A percentile compares a stretch with the other conserved stretches of the same genome.
Conservation (phyloP, 495 filamentous ascomycete species). For the Podospora didyma region DNA sequence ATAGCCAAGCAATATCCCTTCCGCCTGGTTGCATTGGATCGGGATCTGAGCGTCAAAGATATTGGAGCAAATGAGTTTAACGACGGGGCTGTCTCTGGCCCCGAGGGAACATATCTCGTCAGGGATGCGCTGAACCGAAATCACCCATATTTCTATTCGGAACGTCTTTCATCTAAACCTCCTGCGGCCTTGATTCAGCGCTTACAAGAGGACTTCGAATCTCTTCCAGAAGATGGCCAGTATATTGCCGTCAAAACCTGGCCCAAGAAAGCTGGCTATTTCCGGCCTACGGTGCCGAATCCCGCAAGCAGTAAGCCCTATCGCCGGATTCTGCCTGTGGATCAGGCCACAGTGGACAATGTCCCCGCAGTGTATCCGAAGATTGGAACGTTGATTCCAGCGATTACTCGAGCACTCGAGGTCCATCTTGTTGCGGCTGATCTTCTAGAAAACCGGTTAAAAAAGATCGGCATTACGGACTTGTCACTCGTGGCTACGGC, state of each 20-base stretch:
- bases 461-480: constrained; percentile 49
- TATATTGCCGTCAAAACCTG: constrained; percentile 49
- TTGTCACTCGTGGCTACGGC: constrained; percentile 64
- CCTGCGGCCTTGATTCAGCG: constrained; percentile 19
- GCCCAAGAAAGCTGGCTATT: constrained; percentile 57
- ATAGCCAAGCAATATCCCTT: constrained; percentile 39
- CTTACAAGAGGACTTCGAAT: constrained; percentile 17
- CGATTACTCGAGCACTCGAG: constrained; percentile 67
- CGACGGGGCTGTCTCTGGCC: constrained; percentile 8
- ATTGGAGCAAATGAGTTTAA: constrained; percentile 10
- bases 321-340: constrained; percentile 28
- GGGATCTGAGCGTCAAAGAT: constrained; percentile 12
- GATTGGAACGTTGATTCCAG: constrained; percentile 71
- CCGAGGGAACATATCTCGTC: constrained; percentile 25
- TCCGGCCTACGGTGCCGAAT: constrained; percentile 36
- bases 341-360: constrained; percentile 40
- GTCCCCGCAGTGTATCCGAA: constrained; percentile 57
- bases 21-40: constrained; percentile 19
- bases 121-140: constrained; percentile 21
- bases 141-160: constrained; percentile 29
- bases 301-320: constrained; percentile 27
- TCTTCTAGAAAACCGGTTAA: constrained; percentile 58
- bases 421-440: constrained; percentile 57
- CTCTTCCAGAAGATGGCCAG: constrained; percentile 34
- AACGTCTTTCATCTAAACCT: constrained; percentile 36